Percentiles rank a stretch among this genome's conserved stretches.
These are phyloP conservation scores for Ramularia endophylla DNA, from an alignment of 2,329 filamentous ascomycete genomes.

Conservation along the genomic window DNA sequence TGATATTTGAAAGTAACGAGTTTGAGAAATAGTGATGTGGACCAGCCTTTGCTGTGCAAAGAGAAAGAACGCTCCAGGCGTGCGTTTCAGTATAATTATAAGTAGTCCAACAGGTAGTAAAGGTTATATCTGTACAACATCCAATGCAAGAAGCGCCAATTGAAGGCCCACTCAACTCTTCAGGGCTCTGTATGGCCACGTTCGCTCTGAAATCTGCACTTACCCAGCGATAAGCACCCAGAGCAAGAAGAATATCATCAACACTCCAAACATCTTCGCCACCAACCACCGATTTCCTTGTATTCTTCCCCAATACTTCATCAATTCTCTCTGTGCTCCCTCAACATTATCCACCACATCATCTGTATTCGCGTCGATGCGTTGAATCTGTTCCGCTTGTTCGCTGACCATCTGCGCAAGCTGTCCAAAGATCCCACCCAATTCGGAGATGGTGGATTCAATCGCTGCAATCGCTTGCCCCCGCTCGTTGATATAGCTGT, in stretches of 20 bases:
- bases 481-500: constrained; percentile 86
- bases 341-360: constrained; percentile 98
- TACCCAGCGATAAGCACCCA: constrained; percentile 33
- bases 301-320: constrained; percentile 95
- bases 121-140: too few relatives aligned
- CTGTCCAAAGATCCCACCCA: constrained; percentile 90
- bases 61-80: too few relatives aligned
- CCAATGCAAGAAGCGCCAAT: too few relatives aligned
- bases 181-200: too few relatives aligned
- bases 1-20: too few relatives aligned
- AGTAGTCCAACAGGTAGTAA: too few relatives aligned
- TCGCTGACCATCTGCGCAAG: constrained; percentile 95
- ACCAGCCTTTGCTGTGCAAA: too few relatives aligned
- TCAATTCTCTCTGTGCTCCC: constrained; percentile 85
- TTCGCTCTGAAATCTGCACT: too few relatives aligned
- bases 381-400: constrained; percentile 95
- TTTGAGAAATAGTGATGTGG: too few relatives aligned
- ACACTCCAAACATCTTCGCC: constrained; percentile 74
- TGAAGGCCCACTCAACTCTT: too few relatives aligned
- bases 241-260: constrained; percentile 68
- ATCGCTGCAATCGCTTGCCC: constrained; percentile 97
- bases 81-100: too few relatives aligned
- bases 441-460: constrained; percentile 86
- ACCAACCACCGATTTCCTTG: constrained; percentile 94
- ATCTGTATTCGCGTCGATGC: constrained; percentile 95